These are phyloP conservation scores for Colletotrichum chlorophyti DNA, from an alignment of 2,329 filamentous ascomycete species.

Conservation along the genomic window DNA sequence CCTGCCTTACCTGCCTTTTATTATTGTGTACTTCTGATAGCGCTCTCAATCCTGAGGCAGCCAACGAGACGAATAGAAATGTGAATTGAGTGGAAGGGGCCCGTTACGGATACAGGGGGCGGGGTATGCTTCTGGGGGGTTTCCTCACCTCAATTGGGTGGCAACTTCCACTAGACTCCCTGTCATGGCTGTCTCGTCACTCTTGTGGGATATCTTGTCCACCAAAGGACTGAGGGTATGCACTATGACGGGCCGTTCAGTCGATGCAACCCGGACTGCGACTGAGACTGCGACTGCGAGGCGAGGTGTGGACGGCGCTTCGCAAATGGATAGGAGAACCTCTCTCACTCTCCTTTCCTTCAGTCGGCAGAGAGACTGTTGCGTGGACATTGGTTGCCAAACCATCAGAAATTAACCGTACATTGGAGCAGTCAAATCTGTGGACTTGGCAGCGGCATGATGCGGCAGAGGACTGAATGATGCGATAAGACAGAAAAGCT, in stretches of 20 bases:
- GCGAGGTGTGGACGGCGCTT: background rate
- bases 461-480: background rate
- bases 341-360: too few relatives aligned
- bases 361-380: too few relatives aligned
- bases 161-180: constrained; percentile 20
- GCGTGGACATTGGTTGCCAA: background rate
- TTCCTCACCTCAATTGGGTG: constrained; percentile 25
- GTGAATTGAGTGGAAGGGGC: constrained; percentile 24
- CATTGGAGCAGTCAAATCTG: background rate
- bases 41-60: constrained; percentile 22
- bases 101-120: constrained; percentile 28
- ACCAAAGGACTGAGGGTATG: constrained; percentile 11
- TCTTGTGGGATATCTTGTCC: constrained; percentile 22
- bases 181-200: constrained; percentile 14
- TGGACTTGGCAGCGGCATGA: background rate
- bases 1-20: too few relatives aligned
- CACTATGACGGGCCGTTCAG: constrained; percentile 24
- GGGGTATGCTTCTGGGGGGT: constrained; percentile 22
- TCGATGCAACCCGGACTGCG: too few relatives aligned
- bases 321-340: too few relatives aligned
- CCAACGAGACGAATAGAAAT: constrained; percentile 25
- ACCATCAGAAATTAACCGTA: background rate
- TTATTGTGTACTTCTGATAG: constrained; percentile 23
- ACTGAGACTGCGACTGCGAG: too few relatives aligned
- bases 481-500: constrained; percentile 6